Percentiles rank a stretch among this genome's conserved stretches.
Conservation (phyloP, 2,329 filamentous ascomycete genomes). For the Cordyceps javanica region DNA sequence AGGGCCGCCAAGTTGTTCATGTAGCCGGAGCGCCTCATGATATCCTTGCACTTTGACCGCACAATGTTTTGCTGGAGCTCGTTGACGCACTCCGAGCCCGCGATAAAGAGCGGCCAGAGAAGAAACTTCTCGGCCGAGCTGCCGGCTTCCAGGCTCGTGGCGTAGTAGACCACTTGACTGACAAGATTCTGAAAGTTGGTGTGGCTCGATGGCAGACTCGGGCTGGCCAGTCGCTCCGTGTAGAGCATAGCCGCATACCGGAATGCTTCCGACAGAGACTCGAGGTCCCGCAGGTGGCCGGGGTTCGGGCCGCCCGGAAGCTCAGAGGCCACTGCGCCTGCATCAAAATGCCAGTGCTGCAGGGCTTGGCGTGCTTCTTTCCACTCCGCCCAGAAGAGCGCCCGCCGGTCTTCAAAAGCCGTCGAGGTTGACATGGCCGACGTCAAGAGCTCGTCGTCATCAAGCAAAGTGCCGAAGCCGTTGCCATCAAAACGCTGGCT, state of each 20-base stretch:
- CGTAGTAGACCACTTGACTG: constrained; percentile 74
- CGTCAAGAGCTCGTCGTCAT: constrained; percentile 47
- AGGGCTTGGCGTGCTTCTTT: constrained; percentile 69
- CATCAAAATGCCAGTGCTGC: constrained; percentile 74
- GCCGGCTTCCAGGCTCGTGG: constrained; percentile 67
- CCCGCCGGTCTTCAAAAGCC: constrained; percentile 51
- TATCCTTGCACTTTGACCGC: constrained; percentile 73
- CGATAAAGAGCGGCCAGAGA: constrained; percentile 88
- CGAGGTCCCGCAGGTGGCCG: constrained; percentile 65
- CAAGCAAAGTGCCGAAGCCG: constrained; percentile 52
- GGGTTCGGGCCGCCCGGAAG: constrained; percentile 46
- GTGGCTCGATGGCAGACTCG: constrained; percentile 64
- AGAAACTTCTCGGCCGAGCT: constrained; percentile 78
- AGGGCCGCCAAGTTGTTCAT: constrained; percentile 87
- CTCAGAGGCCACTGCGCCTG: constrained; percentile 42
- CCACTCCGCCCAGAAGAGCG: constrained; percentile 82
- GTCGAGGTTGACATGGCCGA: constrained; percentile 36
- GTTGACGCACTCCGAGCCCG: constrained; percentile 82
- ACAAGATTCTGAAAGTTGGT: constrained; percentile 80
- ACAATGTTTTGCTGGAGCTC: constrained; percentile 73
- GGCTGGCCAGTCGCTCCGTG: constrained; percentile 78
- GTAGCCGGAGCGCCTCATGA: constrained; percentile 84
- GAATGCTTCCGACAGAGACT: constrained; percentile 83
- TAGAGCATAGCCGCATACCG: constrained; percentile 85
- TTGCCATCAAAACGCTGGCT: constrained; percentile 60